Evolutionary conservation across 495 filamentous ascomycete genomes (phyloP).

Genomic region (Xylaria acuta): DNA sequence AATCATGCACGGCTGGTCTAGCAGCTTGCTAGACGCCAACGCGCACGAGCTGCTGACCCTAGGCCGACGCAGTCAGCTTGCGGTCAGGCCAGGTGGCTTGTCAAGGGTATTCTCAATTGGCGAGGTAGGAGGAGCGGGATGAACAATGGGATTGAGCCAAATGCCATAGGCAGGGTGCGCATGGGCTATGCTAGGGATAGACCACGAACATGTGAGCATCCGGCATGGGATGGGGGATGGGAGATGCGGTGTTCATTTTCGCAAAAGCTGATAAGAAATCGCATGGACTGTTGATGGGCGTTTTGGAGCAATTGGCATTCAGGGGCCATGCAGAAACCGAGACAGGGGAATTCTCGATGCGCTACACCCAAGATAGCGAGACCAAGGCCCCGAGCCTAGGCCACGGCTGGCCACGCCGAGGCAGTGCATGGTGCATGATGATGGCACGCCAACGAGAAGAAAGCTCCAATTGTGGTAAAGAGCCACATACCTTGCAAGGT

Average conservation of each 20-base stretch:
- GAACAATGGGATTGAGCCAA: slow-evolving; percentile 18
- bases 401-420: neutral
- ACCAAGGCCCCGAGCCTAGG: neutral
- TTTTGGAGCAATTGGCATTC: slow-evolving; percentile 24
- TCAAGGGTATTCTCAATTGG: slow-evolving; percentile 17
- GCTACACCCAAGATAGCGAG: neutral
- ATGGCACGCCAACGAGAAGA: slow-evolving; percentile 4
- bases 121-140: neutral
- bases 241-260: neutral
- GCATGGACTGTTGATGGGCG: slow-evolving; percentile 14
- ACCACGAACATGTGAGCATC: slow-evolving; percentile 14
- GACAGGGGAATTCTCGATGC: slow-evolving; percentile 10
- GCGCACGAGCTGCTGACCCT: too few species aligned
- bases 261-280: slow-evolving; percentile 6
- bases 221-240: neutral
- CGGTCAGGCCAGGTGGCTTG: neutral
- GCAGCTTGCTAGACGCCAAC: too few species aligned
- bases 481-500: slow-evolving; percentile 53
- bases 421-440: neutral
- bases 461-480: slow-evolving; percentile 7
- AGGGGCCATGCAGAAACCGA: slow-evolving; percentile 20
- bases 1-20: neutral
- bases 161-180: slow-evolving; percentile 20
- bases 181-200: neutral
- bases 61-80: too few species aligned